Base-by-base conservation (phyloP, 768 basidiomycete genomes). In the Podaxis rugospora region DNA sequence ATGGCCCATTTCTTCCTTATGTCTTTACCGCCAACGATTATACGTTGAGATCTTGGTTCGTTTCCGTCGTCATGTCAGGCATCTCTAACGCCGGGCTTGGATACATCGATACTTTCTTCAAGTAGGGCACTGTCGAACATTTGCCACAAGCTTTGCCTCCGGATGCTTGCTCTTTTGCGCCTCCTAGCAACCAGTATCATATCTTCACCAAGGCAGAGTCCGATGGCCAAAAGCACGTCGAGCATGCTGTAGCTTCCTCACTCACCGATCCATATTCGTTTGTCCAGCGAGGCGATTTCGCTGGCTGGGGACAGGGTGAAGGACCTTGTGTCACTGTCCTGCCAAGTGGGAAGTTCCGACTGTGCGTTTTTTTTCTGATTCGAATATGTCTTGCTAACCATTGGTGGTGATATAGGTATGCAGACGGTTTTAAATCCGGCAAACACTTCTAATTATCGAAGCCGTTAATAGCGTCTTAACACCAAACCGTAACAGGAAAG, bases 31-130 rank as follows among this genome's bases (percentile, higher is more conserved):
- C 74, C 32, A 67, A 57, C 2, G 72, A 75, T 56, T 66, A 66
- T 16, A 68, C 71, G 14, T 52, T 75, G 50, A 75, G 53, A 28
- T 66, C 59, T 11, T 75, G 72, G 72, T 64, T 58, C 54, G 71
- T 69, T 16, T 72, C 74, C 9, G 68, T 68, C 32, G 72, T 72
- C n/a, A 64, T 74, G 51, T 73, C 72, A 10, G 74, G 74, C 2
- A 74, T 75, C 44, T 73, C 72, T 6, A 75, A 74, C 54, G 66
- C 70, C 16, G 72, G 74, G 4, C 65, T 74, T 14, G 72, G 74
- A 21, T 74, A 74, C 49, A 74, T 75, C 44, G 72, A 75, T 59
- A 75, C 69, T 1, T 75, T 75, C 59, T 70, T 69, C 63, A 72
- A 73, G 74, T 75, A 51, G 36, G 72, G 60, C 0, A 14, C 9